These are phyloP conservation scores for Paramecium tetraurelia DNA, from an alignment of 73 alveolate genomes.

Conservation along the genomic window DNA sequence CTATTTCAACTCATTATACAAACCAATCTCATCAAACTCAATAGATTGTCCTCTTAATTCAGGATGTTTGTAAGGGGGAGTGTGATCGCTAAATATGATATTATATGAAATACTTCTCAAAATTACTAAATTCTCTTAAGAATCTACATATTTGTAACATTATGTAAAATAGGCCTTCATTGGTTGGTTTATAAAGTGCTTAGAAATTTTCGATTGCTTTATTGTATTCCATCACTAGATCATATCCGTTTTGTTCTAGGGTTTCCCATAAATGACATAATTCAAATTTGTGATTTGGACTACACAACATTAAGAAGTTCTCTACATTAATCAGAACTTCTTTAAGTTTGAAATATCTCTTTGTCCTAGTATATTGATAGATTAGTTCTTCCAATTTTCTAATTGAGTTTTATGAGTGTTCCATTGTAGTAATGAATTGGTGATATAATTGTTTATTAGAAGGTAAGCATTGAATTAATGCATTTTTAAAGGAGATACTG, in stretches of 20 bases:
- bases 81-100: not conserved
- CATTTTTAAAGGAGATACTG: not conserved
- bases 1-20: not conserved
- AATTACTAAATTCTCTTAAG: conserved; percentile 27
- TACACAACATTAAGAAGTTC: not conserved
- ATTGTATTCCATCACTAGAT: conserved; percentile 20
- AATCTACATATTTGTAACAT: conserved; percentile 24
- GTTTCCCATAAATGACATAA: conserved; percentile 23
- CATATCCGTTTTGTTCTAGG: conserved; percentile 10
- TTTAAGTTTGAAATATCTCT: conserved; percentile 8
- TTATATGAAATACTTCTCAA: not conserved
- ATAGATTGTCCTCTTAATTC: not conserved
- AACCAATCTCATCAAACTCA: conserved; percentile 34
- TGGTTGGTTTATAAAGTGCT: not conserved
- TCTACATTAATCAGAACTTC: conserved; percentile 13
- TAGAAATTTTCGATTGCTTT: not conserved
- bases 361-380: not conserved
- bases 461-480: not conserved
- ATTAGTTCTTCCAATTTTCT: not conserved
- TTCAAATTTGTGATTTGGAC: conserved; percentile 33
- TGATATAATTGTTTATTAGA: not conserved
- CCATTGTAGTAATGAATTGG: not conserved
- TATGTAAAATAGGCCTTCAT: not conserved
- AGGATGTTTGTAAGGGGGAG: conserved; percentile 35
- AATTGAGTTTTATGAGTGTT: not conserved